Evolutionary conservation across 2,329 filamentous ascomycete species (phyloP).

Genomic region (Aspergillus sp.): DNA sequence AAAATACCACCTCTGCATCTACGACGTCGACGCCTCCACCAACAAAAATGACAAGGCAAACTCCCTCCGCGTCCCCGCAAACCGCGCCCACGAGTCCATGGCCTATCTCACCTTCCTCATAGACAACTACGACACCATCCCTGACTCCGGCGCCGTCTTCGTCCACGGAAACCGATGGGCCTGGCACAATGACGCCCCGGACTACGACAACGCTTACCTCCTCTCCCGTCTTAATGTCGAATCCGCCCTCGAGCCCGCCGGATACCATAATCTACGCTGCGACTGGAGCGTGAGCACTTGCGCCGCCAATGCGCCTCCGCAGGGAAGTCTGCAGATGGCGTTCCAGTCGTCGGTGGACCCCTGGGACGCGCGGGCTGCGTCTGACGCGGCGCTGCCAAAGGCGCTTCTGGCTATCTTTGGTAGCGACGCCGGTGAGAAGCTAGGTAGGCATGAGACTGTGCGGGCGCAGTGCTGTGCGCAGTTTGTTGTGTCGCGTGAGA

Average conservation of each 20-base stretch:
- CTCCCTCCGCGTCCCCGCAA: conserved; percentile 45
- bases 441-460: conserved; percentile 44
- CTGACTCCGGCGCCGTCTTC: conserved; percentile 41
- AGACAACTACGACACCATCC: conserved; percentile 46
- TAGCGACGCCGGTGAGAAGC: conserved; percentile 27
- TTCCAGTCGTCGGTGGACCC: conserved; percentile 41
- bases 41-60: not conserved
- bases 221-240: conserved; percentile 41
- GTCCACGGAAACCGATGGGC: conserved; percentile 46
- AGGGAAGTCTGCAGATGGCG: conserved; percentile 44
- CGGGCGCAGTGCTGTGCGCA: conserved; percentile 57
- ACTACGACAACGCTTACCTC: conserved; percentile 48
- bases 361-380: conserved; percentile 44
- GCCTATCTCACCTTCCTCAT: conserved; percentile 49
- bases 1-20: conserved; percentile 49
- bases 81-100: conserved; percentile 51
- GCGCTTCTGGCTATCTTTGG: conserved; percentile 39
- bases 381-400: conserved; percentile 37
- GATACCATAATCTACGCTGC: conserved; percentile 53
- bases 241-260: conserved; percentile 37
- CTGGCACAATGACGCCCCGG: conserved; percentile 47
- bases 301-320: conserved; percentile 32
- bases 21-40: conserved; percentile 41
- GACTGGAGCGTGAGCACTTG: conserved; percentile 52
- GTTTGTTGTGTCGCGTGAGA: conserved; percentile 52